Evolutionary conservation across 768 basidiomycete species (phyloP), one percentile per base, ranked within the genome.

Genomic region (Zangia roseola): DNA sequence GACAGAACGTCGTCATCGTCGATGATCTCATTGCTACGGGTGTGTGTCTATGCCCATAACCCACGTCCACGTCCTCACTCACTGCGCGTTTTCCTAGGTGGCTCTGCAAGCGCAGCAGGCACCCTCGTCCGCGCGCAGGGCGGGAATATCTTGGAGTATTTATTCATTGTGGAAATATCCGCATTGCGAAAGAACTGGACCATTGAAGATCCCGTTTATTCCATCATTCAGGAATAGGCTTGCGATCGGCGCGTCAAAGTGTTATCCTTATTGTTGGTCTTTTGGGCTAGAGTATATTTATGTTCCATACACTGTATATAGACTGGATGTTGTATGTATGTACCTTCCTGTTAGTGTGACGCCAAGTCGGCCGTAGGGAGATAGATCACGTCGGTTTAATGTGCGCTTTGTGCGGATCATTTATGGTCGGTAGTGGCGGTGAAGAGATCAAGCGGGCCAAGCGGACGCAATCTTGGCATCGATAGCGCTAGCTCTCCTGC

Each of bases 11-110:
- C 19, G 67, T 99, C 39, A 76, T 99, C 37, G 75, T 99, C 23
- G 97, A 99, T 69, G 97, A 99, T 68, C 77, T 99, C 34, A 91
- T 99, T 54, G 97, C 97, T 0, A 97, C 95, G 25, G 95, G 94
- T 89, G 54, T 36, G 77, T 53, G 77, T 53, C 16, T n/a, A 25
- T 20, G 14, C 25, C 16, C 43, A 12, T 6, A 13, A 35, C 31
- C 24, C 20, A 30, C n/a, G 34, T 17, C 24, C 44, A 26, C 30
- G 17, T 20, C 43, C n/a, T 52, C 25, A 7, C 35, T 60, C 42
- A 36, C n/a, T 23, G 5, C 46, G 25, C 44, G 24, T 17, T 40
- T 49, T 12, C 45, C 8, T 16, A 91, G 93, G 94, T 53, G 97
- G 97, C 9, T 97, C 94, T 26, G 97, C 97, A 8, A 82, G 80